Evolutionary conservation across 2,329 filamentous ascomycete species (phyloP), one percentile per base, ranked within the genome.

Genomic region (Trichoderma sp.): DNA sequence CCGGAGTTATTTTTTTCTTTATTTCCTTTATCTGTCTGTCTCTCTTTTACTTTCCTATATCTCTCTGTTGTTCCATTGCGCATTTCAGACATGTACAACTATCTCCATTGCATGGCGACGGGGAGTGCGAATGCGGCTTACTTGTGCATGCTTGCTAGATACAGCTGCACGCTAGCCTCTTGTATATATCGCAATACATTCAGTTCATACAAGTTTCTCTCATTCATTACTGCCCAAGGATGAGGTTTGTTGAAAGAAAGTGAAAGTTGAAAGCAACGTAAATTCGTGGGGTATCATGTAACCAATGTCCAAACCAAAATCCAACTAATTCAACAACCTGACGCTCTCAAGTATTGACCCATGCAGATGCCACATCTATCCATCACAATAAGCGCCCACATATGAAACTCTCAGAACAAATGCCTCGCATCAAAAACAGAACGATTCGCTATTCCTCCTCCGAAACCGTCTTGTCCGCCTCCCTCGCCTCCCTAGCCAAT

Each of bases 401-500:
- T 28, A 21, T 39, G 15, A 15, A 15, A 39, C 11, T 24, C 56
- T 14, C 24, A 39, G 6, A 6, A 58, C 26, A 56, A 26, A 32
- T 26, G 15, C 4, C 28, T 58, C 26, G 24, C 8, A 21, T 32
- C 4, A 26, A 26, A 21, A 34, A 34, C 11, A 14, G n/a, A n/a
- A 11, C 30, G 18, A 21, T 4, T 14, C 11, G 24, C 3, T n/a
- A 12, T 30, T 28, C 18, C 6, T 64, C 56, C 63, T 65, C 70
- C 34, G 39, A 53, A 36, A 64, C 43, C 28, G 73, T 67, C 3
- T 66, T 71, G 28, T 73, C 73, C 1, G 73, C 72, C 2, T 79
- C 79, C 73, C 86, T 80, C 58, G 86, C 84, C 82, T 89, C 88
- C 21, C 76, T 77, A 4, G 84, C 86, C 28, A 90, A 75, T 70